Evolutionary conservation across 1,284 basidiomycete genomes (phyloP).

Genomic region (Ustilago trichophora): DNA sequence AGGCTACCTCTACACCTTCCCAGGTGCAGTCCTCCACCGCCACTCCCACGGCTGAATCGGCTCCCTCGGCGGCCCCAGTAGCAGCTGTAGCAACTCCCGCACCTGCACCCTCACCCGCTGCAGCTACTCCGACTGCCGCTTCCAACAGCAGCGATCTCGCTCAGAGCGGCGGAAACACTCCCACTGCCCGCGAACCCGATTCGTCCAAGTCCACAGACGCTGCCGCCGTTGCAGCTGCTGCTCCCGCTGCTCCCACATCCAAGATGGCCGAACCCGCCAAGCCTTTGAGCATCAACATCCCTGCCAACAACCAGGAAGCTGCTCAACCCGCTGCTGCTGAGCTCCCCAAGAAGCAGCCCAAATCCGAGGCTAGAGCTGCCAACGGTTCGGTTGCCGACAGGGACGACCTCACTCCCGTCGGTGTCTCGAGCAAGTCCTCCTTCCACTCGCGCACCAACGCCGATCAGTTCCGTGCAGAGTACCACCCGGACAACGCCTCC

Average conservation of each 20-base stretch:
- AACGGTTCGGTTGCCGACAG: slow-evolving; percentile 5
- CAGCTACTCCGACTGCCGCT: slow-evolving; percentile 7
- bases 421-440: slow-evolving; percentile 29
- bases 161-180: slow-evolving; percentile 12
- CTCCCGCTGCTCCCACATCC: background rate
- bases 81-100: background rate
- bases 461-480: slow-evolving; percentile 37
- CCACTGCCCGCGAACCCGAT: background rate
- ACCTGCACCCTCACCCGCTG: background rate
- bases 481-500: slow-evolving; percentile 48
- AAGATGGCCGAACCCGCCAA: slow-evolving; percentile 23
- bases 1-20: slow-evolving; percentile 11
- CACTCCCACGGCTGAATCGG: slow-evolving; percentile 23
- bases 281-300: slow-evolving; percentile 44
- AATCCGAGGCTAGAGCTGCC: slow-evolving; percentile 16
- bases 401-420: slow-evolving; percentile 35
- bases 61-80: slow-evolving; percentile 5
- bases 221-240: no score
- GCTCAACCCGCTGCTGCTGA: slow-evolving; percentile 14
- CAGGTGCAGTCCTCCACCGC: slow-evolving; percentile 9
- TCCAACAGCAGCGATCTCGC: slow-evolving; percentile 1
- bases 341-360: slow-evolving; percentile 47
- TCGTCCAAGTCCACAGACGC: background rate
- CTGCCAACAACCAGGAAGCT: slow-evolving; percentile 16
- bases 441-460: slow-evolving; percentile 57